Percentiles rank a stretch among this genome's conserved stretches.
These are phyloP conservation scores for Gypsophila paniculata DNA, from an alignment of 179 eudicot genomes.

Conservation along the genomic window DNA sequence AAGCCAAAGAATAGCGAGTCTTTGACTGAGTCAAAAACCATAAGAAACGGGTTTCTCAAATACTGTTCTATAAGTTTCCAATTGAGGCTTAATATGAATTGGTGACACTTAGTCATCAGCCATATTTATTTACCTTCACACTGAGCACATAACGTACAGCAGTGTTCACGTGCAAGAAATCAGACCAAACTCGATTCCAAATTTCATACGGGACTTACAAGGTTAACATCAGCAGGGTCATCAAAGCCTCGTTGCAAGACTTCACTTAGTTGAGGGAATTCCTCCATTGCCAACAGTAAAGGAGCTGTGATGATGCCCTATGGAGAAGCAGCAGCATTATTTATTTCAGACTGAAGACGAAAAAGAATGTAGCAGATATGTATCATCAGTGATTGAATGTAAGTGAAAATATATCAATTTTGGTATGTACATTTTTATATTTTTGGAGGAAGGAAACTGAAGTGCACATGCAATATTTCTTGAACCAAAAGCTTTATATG, in stretches of 20 bases:
- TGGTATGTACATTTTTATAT: neutral
- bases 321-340: constrained; percentile 11
- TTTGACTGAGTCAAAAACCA: too few species aligned
- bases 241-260: constrained; percentile 67
- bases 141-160: neutral
- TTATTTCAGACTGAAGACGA: constrained; percentile 7
- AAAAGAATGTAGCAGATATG: neutral
- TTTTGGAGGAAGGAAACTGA: neutral
- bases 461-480: neutral
- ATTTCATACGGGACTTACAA: constrained; percentile 44
- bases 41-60: neutral
- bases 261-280: constrained; percentile 68
- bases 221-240: constrained; percentile 63
- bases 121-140: neutral
- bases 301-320: constrained; percentile 94
- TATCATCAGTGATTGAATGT: neutral
- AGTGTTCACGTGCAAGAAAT: constrained; percentile 1
- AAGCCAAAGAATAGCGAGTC: too few species aligned
- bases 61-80: neutral
- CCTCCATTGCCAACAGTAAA: constrained; percentile 81
- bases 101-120: neutral
- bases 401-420: too few species aligned
- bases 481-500: neutral
- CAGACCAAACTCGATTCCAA: neutral
- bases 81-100: neutral